phyloP scores from a whole-genome alignment of 2,329 filamentous ascomycete genomes.

The Penicillium glabrum region DNA sequence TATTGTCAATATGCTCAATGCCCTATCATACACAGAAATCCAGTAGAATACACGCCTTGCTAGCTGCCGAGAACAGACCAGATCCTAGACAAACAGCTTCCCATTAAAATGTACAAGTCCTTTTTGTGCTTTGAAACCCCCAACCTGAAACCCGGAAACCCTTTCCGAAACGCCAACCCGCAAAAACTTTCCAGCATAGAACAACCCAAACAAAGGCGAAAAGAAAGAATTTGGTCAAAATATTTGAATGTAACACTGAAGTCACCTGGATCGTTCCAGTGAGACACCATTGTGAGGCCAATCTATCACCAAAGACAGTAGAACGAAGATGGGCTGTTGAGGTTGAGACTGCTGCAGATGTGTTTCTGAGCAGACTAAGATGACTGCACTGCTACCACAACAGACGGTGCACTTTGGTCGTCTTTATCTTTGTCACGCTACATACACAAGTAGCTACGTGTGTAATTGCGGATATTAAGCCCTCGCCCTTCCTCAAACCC shows the following conservation, averaged over 20 bases:
- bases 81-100: background rate
- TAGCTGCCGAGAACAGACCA: background rate
- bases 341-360: background rate
- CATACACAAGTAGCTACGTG: background rate
- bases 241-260: background rate
- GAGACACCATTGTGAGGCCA: background rate
- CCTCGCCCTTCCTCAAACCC: background rate
- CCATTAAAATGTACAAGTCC: conserved; percentile 14
- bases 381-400: background rate
- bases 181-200: background rate
- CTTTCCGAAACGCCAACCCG: conserved; percentile 3
- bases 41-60: conserved; percentile 12
- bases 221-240: background rate
- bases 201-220: background rate
- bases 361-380: background rate
- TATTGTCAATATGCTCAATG: conserved; percentile 4
- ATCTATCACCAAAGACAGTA: background rate
- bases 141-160: background rate
- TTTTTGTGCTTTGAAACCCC: background rate
- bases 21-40: conserved; percentile 12
- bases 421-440: background rate
- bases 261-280: background rate
- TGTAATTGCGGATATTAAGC: too few relatives aligned
- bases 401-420: background rate
- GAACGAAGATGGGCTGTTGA: background rate